These are phyloP conservation scores for Tuber aestivum DNA, from an alignment of 495 filamentous ascomycete genomes.

Conservation along the genomic window DNA sequence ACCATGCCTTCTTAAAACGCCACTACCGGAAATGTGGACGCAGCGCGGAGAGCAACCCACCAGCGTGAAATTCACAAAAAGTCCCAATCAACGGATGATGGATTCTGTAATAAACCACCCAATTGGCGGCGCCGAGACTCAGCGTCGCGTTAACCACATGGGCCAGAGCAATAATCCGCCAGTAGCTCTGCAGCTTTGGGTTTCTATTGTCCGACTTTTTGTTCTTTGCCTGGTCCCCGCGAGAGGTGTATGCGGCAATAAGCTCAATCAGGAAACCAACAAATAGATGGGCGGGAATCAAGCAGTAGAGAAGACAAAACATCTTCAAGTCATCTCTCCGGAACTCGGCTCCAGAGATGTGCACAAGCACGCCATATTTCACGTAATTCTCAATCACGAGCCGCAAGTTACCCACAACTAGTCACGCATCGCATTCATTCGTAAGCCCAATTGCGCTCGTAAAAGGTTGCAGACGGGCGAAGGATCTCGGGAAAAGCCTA, in stretches of 20 bases:
- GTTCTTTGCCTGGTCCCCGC: constrained; percentile 56
- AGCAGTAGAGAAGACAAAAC: constrained; percentile 67
- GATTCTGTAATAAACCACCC: constrained; percentile 79
- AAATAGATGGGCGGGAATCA: constrained; percentile 84
- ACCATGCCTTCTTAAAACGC: background rate
- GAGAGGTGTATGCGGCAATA: constrained; percentile 69
- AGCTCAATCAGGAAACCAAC: constrained; percentile 83
- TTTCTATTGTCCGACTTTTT: constrained; percentile 58
- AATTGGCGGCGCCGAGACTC: constrained; percentile 73
- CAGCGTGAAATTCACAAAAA: constrained; percentile 76
- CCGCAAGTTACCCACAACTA: constrained; percentile 86
- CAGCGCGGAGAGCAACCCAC: constrained; percentile 13
- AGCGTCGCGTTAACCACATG: constrained; percentile 78
- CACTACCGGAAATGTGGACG: background rate
- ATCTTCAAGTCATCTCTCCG: constrained; percentile 68
- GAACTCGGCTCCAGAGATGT: constrained; percentile 84
- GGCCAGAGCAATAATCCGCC: constrained; percentile 66
- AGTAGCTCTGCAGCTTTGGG: constrained; percentile 61
- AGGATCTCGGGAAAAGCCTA: constrained; percentile 44
- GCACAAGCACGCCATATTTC: constrained; percentile 85
- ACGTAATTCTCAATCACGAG: constrained; percentile 94
- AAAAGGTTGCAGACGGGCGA: background rate
- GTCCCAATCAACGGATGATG: constrained; percentile 92
- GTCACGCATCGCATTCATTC: constrained; percentile 23
- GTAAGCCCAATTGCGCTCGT: constrained; percentile 8